Evolutionary conservation across 192 early-diverging fungal genomes (phyloP), one percentile per base, ranked within the genome.

Genomic region (Spizellomyces sp.): DNA sequence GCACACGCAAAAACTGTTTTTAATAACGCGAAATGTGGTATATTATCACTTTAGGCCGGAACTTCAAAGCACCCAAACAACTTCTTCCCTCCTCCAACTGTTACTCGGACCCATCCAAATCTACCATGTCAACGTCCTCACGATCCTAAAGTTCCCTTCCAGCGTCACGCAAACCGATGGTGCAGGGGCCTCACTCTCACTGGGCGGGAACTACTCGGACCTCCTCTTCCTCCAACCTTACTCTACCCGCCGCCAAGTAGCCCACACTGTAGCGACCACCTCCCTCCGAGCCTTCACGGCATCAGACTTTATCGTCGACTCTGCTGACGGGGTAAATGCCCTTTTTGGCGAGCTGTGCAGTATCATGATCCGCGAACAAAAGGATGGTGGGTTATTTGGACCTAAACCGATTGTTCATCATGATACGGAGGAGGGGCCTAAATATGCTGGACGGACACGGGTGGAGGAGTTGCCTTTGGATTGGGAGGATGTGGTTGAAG

Each of bases 401-500:
- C 82, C 78, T 19, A 65, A 75, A 47, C 78, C 75, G 15, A 55
- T 48, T 1, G 62, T 74, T 19, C 45, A 59, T 8, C 44, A 27
- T 8, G 67, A 76, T 45, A 8, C 58, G 8, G 67, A 70, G 9
- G 66, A 78, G 57, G 65, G 50, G 22, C 74, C 74, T 9, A 75
- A 67, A 58, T 70, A 73, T 48, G 71, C 62, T 7, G 48, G 59
- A 8, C 48, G 67, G 46, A 42, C 64, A 4, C 42, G 59, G 46
- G 78, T 76, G 47, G 73, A 73, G 60, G 82, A 81, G 60, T 64
- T 81, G 45, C 71, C 69, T 14, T 67, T 92, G 44, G 95, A 96
- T 75, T 91, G 93, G 42, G 96, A 97, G 27, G 94, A 96, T 58
- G 81, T 93, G 50, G 88, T 91, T 1, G 94, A 96, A 74, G 96